Base-by-base conservation (phyloP, 2,329 filamentous ascomycete genomes). In the Huntiella abstrusa region DNA sequence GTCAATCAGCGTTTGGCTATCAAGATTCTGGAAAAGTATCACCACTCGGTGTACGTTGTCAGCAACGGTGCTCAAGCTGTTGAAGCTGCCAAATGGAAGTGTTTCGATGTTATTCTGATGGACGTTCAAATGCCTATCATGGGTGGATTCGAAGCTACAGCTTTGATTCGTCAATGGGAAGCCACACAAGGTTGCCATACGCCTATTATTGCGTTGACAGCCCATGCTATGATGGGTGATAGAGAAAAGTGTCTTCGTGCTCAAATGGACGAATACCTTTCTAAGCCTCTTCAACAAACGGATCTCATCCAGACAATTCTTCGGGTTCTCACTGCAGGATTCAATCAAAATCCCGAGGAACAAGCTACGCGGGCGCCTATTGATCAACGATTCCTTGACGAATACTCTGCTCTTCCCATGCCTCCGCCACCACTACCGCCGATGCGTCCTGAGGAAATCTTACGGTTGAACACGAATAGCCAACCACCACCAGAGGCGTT, bases 91-190 rank as follows among this genome's bases (percentile, higher is more conserved):
- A 87, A 92, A 69, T 76, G 80, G 59, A 88, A 82, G 64, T 81
- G 84, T 59, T 98, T 92, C 60, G 91, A 98, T 60, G 84, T 94
- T 51, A 91, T 98, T 53, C 71, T 98, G 42, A 98, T 98, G 91
- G 91, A 98, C 59, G 91, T 98, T 13, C 91, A 96, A 60, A 98
- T 98, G 91, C 91, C 91, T n/a, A 83, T 96, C 56, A 96, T 96
- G 87, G 91, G 91, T 59, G 91, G 91, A 39, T 96, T 98, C 59
- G 91, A 98, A 64, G 87, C 91, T 11, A 98, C 91, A 4, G 83
- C 79, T 54, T 94, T 94, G 67, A 98, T 98, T 54, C 77, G 91
- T 56, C 86, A 95, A 60, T 96, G 88, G 61, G 91, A 98, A 61
- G 77, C 80, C 50, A 82, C 79, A 53, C 75, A 84, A 54, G 73